Evolutionary conservation across 2,329 filamentous ascomycete genomes (phyloP).

Genomic region (Penicillium sp.): DNA sequence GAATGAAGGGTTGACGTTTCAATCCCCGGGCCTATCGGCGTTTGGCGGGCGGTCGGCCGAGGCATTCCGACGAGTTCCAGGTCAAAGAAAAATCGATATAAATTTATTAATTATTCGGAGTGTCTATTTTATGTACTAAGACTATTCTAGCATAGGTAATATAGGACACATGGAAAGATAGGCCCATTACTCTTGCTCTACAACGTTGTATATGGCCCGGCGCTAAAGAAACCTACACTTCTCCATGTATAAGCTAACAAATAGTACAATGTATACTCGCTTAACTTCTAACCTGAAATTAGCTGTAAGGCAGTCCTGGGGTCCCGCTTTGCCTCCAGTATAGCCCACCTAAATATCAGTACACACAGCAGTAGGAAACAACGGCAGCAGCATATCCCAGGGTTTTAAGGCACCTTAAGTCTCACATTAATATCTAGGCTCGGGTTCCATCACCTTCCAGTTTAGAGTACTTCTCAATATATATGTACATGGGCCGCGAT

Average conservation of each 20-base stretch:
- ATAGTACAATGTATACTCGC: too few relatives aligned
- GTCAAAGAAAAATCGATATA: not conserved
- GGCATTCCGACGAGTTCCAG: not conserved
- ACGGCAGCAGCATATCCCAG: constrained; percentile 20
- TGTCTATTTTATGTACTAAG: not conserved
- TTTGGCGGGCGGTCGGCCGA: not conserved
- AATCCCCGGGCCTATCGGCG: constrained; percentile 3
- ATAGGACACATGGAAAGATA: too few relatives aligned
- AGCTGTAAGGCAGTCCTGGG: not conserved
- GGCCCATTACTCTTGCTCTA: too few relatives aligned
- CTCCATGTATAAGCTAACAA: too few relatives aligned
- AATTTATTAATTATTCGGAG: not conserved
- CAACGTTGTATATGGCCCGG: too few relatives aligned
- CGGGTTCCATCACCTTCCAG: constrained; percentile 6
- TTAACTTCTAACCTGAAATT: too few relatives aligned
- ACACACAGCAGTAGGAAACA: constrained; percentile 18
- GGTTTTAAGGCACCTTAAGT: constrained; percentile 11
- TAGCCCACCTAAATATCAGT: not conserved
- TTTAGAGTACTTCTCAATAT: constrained; percentile 14
- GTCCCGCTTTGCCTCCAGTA: not conserved
- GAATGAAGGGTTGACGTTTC: constrained; percentile 1
- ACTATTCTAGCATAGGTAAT: not conserved
- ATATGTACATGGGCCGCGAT: constrained; percentile 17
- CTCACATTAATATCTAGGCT: constrained; percentile 5
- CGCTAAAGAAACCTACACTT: too few relatives aligned